Conservation (phyloP, 108 stramenopile genomes). For the Pseudonitzschia multistriata region DNA sequence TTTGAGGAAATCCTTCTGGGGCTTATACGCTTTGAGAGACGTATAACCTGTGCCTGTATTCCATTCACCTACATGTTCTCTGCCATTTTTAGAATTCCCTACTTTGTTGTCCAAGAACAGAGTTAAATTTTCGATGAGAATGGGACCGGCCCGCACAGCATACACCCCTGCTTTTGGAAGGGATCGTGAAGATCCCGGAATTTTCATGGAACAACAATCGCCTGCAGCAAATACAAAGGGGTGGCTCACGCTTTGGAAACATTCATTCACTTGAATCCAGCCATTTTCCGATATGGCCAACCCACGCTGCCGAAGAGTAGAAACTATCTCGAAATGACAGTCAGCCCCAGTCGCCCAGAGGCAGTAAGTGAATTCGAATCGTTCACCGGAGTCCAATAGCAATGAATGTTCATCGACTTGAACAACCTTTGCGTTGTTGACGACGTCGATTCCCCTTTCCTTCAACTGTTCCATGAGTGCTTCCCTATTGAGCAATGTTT, state of each 20-base stretch:
- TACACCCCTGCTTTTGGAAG: conserved; percentile 89
- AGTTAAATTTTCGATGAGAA: conserved; percentile 74
- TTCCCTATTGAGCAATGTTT: conserved; percentile 39
- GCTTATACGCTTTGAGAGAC: conserved; percentile 42
- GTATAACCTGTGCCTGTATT: not conserved
- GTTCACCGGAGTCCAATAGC: conserved; percentile 20
- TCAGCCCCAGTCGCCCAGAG: conserved; percentile 88
- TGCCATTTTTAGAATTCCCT: not conserved
- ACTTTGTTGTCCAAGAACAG: conserved; percentile 30
- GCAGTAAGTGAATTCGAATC: conserved; percentile 64
- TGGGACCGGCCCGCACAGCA: conserved; percentile 85
- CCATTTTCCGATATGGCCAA: conserved; percentile 58
- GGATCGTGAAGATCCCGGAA: conserved; percentile 8
- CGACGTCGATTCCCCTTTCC: conserved; percentile 57
- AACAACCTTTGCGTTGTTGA: conserved; percentile 48
- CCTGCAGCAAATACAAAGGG: conserved; percentile 84
- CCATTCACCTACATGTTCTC: not conserved
- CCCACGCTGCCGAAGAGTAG: conserved; percentile 41
- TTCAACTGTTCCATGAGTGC: conserved; percentile 44
- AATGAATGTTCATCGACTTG: conserved; percentile 33
- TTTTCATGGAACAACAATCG: conserved; percentile 74
- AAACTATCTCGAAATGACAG: conserved; percentile 51
- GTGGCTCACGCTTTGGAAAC: conserved; percentile 78
- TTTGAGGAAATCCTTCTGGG: conserved; percentile 86
- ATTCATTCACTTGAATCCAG: conserved; percentile 77